Evolutionary conservation across 176 grass and related monocot genomes (phyloP).

Genomic region (Triticum aestivum): DNA sequence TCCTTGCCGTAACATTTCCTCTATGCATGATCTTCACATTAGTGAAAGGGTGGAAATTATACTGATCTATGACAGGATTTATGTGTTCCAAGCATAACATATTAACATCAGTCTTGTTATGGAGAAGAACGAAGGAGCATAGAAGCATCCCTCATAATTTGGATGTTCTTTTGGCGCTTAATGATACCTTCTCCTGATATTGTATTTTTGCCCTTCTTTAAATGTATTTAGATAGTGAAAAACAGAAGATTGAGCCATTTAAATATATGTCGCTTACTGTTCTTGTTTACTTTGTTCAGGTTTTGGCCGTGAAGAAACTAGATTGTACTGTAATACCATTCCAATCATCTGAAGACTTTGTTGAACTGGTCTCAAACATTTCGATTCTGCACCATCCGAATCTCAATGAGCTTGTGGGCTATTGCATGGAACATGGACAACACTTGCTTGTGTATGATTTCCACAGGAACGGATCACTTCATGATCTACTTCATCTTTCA

Average conservation of each 20-base stretch:
- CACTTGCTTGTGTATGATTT: slow-evolving; percentile 90
- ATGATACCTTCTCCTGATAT: background rate
- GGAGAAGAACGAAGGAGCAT: background rate
- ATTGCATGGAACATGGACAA: slow-evolving; percentile 93
- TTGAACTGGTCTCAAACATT: slow-evolving; percentile 66
- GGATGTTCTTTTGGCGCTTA: background rate
- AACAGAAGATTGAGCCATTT: background rate
- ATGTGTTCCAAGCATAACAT: background rate
- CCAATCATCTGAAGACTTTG: slow-evolving; percentile 83
- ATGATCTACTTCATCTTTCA: slow-evolving; percentile 85
- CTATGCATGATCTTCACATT: slow-evolving; percentile 4
- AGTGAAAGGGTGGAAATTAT: background rate
- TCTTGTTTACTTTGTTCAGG: slow-evolving; percentile 51
- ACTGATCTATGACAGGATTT: background rate
- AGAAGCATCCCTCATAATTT: slow-evolving; percentile 7
- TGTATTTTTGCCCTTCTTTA: background rate
- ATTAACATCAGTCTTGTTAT: slow-evolving; percentile 20
- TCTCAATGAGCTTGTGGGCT: slow-evolving; percentile 83
- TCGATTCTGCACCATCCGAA: slow-evolving; percentile 78
- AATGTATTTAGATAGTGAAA: background rate
- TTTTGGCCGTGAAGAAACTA: slow-evolving; percentile 94
- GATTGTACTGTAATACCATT: slow-evolving; percentile 66
- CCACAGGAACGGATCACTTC: slow-evolving; percentile 81
- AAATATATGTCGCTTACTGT: slow-evolving; percentile 19
- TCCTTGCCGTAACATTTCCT: background rate